These are phyloP conservation scores for Jamesozyma gamospora DNA, from an alignment of 805 yeast species.

Conservation along the genomic window DNA sequence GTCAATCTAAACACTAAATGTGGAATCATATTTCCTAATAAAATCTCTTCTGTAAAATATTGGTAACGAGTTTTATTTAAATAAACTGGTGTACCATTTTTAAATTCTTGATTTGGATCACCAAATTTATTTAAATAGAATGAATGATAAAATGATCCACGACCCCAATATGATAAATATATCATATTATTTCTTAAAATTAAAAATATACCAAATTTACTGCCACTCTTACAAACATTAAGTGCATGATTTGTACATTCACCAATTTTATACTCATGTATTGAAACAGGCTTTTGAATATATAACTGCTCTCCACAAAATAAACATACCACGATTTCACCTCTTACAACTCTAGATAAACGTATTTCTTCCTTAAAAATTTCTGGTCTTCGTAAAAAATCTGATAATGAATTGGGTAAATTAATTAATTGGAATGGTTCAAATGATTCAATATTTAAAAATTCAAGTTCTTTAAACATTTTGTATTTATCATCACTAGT, in stretches of 20 bases:
- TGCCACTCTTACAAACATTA: slow-evolving; percentile 40
- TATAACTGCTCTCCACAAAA: slow-evolving; percentile 66
- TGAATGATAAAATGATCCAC: slow-evolving; percentile 72
- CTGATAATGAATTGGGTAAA: slow-evolving; percentile 10
- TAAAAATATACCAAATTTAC: slow-evolving; percentile 21
- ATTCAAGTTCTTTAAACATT: not conserved
- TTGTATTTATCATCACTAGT: not conserved
- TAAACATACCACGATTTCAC: slow-evolving; percentile 78
- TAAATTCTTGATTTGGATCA: slow-evolving; percentile 66
- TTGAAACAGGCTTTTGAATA: slow-evolving; percentile 45
- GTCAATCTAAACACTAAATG: slow-evolving; percentile 69
- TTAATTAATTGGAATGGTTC: slow-evolving; percentile 4
- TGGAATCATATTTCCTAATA: slow-evolving; percentile 74
- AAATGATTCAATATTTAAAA: slow-evolving; percentile 2
- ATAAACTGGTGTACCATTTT: slow-evolving; percentile 60
- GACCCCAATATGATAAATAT: slow-evolving; percentile 48
- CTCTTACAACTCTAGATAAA: slow-evolving; percentile 30
- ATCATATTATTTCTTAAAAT: slow-evolving; percentile 23
- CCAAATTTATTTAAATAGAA: slow-evolving; percentile 86
- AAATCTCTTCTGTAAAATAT: slow-evolving; percentile 51
- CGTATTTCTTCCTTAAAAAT: slow-evolving; percentile 26
- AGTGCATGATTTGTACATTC: slow-evolving; percentile 68
- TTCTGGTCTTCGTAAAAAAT: slow-evolving; percentile 1
- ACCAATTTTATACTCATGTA: slow-evolving; percentile 47
- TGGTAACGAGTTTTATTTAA: slow-evolving; percentile 55